Conservation (phyloP, 306 rosid genomes). For the Castanea sativa region DNA sequence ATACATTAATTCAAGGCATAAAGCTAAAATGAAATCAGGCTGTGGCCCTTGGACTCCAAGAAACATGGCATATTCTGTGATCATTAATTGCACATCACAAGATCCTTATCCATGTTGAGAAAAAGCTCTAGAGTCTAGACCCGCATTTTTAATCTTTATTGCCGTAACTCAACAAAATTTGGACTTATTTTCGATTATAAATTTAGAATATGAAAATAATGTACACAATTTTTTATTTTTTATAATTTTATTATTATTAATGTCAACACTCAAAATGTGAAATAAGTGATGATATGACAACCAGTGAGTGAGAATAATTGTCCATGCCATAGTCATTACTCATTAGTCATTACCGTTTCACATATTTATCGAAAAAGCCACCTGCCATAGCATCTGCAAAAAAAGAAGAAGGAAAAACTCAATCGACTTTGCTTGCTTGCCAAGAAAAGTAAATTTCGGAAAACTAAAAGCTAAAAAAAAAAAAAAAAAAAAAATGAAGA, state of each 20-base stretch:
- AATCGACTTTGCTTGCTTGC: background rate
- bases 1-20: conserved; percentile 4
- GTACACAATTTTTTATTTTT: no score
- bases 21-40: background rate
- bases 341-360: conserved; percentile 50
- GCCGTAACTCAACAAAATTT: no score
- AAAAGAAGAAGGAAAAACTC: background rate
- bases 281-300: no score
- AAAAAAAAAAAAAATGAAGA: background rate
- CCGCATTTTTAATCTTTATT: no score
- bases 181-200: no score
- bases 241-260: no score
- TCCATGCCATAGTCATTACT: background rate
- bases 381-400: conserved; percentile 63
- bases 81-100: no score
- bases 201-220: no score
- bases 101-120: no score
- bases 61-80: background rate
- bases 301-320: background rate
- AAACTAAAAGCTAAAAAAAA: no score
- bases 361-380: conserved; percentile 58
- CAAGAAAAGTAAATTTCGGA: background rate
- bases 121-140: no score
- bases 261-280: no score
- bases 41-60: background rate